Evolutionary conservation across 345 rosid species (phyloP).

Genomic region (Pistacia vera): DNA sequence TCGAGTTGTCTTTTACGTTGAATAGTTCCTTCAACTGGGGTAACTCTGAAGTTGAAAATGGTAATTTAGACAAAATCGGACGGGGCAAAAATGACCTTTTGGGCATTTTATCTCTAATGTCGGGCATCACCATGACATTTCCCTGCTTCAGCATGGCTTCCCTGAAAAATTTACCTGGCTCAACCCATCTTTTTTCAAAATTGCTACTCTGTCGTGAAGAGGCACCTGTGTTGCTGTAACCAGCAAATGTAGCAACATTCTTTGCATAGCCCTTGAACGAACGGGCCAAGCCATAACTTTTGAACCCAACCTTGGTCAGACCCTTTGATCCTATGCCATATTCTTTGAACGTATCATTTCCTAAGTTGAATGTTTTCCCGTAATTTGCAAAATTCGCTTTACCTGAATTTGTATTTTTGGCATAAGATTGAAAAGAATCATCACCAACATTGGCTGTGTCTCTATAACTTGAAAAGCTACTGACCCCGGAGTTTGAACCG

Average conservation of each 20-base stretch:
- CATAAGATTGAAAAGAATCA: conserved; percentile 58
- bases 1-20: conserved; percentile 39
- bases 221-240: conserved; percentile 34
- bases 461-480: conserved; percentile 43
- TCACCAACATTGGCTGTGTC: conserved; percentile 47
- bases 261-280: conserved; percentile 46
- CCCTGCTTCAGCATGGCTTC: conserved; percentile 56
- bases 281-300: conserved; percentile 37
- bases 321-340: conserved; percentile 51
- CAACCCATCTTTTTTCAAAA: conserved; percentile 43
- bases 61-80: conserved; percentile 44
- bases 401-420: conserved; percentile 40
- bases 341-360: conserved; percentile 54
- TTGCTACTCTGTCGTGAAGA: neutral
- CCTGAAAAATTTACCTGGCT: conserved; percentile 71
- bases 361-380: conserved; percentile 52
- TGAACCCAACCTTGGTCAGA: conserved; percentile 41
- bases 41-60: conserved; percentile 45
- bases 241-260: conserved; percentile 46
- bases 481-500: conserved; percentile 30
- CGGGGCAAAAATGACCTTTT: conserved; percentile 76
- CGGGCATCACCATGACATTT: conserved; percentile 62
- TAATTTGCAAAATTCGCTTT: conserved; percentile 43
- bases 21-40: conserved; percentile 38
- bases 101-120: conserved; percentile 70